Evolutionary conservation across 208 protist species (phyloP), one percentile per base, ranked within the genome.

Genomic region (Angomonas desouzai): DNA sequence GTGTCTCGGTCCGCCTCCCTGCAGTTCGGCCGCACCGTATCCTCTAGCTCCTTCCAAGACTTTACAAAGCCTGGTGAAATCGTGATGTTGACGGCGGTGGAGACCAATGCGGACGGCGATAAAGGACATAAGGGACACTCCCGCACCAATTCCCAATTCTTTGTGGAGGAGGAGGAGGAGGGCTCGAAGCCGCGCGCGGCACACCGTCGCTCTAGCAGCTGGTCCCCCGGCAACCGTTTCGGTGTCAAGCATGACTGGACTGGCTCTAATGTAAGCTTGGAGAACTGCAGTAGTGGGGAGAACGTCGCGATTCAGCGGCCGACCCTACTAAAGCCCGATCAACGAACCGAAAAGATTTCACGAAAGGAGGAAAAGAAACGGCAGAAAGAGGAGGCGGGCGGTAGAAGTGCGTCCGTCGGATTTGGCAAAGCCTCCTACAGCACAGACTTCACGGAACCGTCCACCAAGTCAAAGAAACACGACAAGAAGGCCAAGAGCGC

Each of bases 91-190:
- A 57, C 45, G 45, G 45, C 45, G 20, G n/a, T 23, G 6, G 45
- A 51, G 45, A 51, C 18, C 6, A 13, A 51, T 16, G 18, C 20
- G 45, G 45, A 23, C 18, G 20, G n/a, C 18, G 18, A 23, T 3
- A 51, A 13, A 23, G 6, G 45, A 3, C 47, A 60, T 16, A 4
- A 18, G 11, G 25, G 25, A 4, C 28, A 30, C 27, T 20, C 34
- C 48, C 43, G 62, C 59, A 27, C 55, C 22, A 68, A 45, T 28
- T 48, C n/a, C 36, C 61, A 76, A 36, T 72, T 73, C 64, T 72
- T 74, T 34, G 48, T 62, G 7, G 64, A 79, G 20, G 74, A 77
- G 32, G 78, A 85, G 62, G 73, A 64, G 55, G 55, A 33, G 29
- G 48, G 62, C 34, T 32, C 6, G 2, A 22, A 43, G 51, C 20